phyloP scores from a whole-genome alignment of 441 rosid species.

The Gossypium laxum region DNA sequence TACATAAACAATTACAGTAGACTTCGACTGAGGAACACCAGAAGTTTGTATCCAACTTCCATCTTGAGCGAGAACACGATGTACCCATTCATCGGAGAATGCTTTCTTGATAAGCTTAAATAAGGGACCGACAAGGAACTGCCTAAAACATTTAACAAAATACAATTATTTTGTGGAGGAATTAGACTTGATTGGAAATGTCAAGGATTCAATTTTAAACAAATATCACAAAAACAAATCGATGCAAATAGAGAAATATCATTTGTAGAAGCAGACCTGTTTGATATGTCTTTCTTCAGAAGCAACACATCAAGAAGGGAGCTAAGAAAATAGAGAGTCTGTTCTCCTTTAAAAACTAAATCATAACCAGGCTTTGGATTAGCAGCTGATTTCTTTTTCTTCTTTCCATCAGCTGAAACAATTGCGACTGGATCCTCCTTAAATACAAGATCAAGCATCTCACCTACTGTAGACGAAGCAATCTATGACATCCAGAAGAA shows the following conservation, averaged over 20 bases:
- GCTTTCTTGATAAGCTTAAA: slow-evolving; percentile 59
- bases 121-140: slow-evolving; percentile 59
- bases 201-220: neutral
- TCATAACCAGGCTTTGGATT: slow-evolving; percentile 24
- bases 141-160: slow-evolving; percentile 37
- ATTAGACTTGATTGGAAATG: neutral
- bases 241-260: neutral
- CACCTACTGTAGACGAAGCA: slow-evolving; percentile 43
- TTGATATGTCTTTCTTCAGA: slow-evolving; percentile 61
- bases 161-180: slow-evolving; percentile 2
- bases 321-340: slow-evolving; percentile 40
- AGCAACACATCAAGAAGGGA: slow-evolving; percentile 76
- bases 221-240: neutral
- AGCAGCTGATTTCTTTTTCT: slow-evolving; percentile 45
- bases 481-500: slow-evolving; percentile 46
- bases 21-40: slow-evolving; percentile 29
- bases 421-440: slow-evolving; percentile 27
- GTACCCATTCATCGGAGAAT: slow-evolving; percentile 45
- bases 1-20: slow-evolving; percentile 33
- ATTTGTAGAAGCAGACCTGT: slow-evolving; percentile 47
- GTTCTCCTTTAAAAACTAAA: slow-evolving; percentile 35
- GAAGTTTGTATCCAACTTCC: slow-evolving; percentile 32
- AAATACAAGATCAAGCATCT: slow-evolving; percentile 42
- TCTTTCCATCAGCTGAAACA: slow-evolving; percentile 38
- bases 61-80: slow-evolving; percentile 21